Evolutionary conservation across 345 rosid species (phyloP), one percentile per base, ranked within the genome.

Genomic region (Ceriops decandra): DNA sequence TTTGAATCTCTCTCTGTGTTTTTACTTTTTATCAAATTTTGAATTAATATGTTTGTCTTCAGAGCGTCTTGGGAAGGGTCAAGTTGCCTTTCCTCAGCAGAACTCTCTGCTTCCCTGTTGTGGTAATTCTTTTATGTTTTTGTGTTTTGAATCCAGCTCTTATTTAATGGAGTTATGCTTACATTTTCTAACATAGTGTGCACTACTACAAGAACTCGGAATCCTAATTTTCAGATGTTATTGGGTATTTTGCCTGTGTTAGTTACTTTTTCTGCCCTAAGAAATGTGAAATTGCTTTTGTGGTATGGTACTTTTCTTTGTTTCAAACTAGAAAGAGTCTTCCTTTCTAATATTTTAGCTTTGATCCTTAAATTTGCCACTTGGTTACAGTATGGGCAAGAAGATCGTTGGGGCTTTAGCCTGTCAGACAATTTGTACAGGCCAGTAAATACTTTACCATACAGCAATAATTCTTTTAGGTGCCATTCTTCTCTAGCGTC

Each of bases 401-500:
- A 76, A 67, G 80, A 72, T 81, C 75, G 72, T 69, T 71, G 82
- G 82, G 79, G 76, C 56, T 22, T 51, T 67, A 58, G 46, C 52
- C 77, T 74, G 59, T 82, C 81, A 5, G 74, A 63, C 63, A 80
- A 72, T 62, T 69, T 82, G 56, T 79, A 72, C 64, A 68, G 76
- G 68, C 87, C 81, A 28, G 68, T 79, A 31, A 64, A 63, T 64
- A 54, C 76, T 66, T 72, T 67, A 59, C 79, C 81, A 62, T 32
- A 22, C 56, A 83, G 82, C 79, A 69, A 73, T 64, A 72, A 74
- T 63, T 58, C 74, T 69, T 81, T 89, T 62, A 79, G 84, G 78
- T 87, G 97, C 77, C 81, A 70, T 80, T 83, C 85, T 63, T 80
- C 74, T 74, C 66, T 70, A 72, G 70, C 60, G 57, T 83, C 87